Percentiles rank a stretch among this genome's conserved stretches.
phyloP scores from a whole-genome alignment of 2,329 filamentous ascomycete genomes.

The Pestalotiopsis sp. region DNA sequence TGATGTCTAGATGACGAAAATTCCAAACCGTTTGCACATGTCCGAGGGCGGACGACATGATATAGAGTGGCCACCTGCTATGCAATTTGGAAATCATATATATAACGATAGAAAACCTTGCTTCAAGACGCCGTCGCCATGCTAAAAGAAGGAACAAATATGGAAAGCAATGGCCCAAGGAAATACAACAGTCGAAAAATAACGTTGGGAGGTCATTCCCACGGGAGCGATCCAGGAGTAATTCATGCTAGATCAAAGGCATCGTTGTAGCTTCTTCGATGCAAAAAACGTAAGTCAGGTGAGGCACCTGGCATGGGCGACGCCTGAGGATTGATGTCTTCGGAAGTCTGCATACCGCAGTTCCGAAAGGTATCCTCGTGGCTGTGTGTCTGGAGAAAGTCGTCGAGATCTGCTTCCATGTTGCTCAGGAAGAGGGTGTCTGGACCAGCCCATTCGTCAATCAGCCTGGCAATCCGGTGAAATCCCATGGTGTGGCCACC shows the following conservation, averaged over 20 bases:
- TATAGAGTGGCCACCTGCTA: not conserved
- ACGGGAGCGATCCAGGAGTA: not conserved
- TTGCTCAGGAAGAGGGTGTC: constrained; percentile 57
- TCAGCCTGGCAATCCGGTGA: constrained; percentile 57
- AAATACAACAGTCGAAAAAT: not conserved
- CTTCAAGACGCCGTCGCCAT: constrained; percentile 9
- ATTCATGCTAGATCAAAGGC: not conserved
- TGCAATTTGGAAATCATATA: not conserved
- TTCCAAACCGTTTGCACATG: not conserved
- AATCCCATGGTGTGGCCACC: constrained; percentile 66
- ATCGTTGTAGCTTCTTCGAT: constrained; percentile 2
- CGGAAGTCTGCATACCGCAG: constrained; percentile 2
- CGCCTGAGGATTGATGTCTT: constrained; percentile 3
- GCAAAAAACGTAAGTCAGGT: constrained; percentile 3
- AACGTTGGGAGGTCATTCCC: not conserved
- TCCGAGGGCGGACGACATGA: not conserved
- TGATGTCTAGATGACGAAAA: too few species aligned
- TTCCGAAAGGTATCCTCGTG: not conserved
- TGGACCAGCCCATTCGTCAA: constrained; percentile 62
- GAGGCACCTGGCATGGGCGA: not conserved
- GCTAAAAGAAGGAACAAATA: not conserved
- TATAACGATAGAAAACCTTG: not conserved
- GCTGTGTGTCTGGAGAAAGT: constrained; percentile 38
- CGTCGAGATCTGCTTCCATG: constrained; percentile 62
- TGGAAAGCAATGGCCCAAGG: not conserved